phyloP scores from a whole-genome alignment of 345 rosid species.

The Populus pruinosa region DNA sequence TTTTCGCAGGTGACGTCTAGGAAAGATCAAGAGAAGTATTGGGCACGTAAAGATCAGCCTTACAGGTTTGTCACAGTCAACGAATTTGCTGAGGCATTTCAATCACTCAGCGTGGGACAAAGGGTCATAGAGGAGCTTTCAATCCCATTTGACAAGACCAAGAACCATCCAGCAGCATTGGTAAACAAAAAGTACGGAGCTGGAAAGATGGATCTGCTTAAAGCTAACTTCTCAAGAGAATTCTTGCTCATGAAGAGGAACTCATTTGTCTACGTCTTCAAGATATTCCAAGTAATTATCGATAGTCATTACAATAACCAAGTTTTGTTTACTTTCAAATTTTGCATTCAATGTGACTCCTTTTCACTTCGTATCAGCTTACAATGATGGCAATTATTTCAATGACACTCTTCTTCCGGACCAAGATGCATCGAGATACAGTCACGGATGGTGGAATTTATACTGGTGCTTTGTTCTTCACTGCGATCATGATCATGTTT shows the following conservation, averaged over 20 bases:
- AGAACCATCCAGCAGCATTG: constrained; percentile 60
- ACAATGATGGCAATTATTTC: constrained; percentile 27
- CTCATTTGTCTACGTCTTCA: constrained; percentile 47
- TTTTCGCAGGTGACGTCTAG: constrained; percentile 59
- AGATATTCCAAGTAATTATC: constrained; percentile 49
- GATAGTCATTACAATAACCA: neutral
- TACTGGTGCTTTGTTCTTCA: constrained; percentile 63
- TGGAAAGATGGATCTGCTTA: constrained; percentile 46
- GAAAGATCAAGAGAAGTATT: constrained; percentile 70
- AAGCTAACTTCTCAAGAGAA: constrained; percentile 53
- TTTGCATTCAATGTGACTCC: neutral
- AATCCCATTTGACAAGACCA: constrained; percentile 42
- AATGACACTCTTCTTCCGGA: constrained; percentile 33
- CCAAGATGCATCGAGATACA: constrained; percentile 31
- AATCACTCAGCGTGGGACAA: constrained; percentile 35
- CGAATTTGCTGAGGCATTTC: constrained; percentile 57
- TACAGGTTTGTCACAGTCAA: constrained; percentile 46
- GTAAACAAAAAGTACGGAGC: constrained; percentile 46
- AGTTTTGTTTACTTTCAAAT: neutral
- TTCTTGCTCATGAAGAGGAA: constrained; percentile 61
- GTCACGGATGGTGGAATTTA: constrained; percentile 47
- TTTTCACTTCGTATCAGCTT: constrained; percentile 16
- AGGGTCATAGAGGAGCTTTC: constrained; percentile 39
- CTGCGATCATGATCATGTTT: constrained; percentile 48
- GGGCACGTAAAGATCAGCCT: constrained; percentile 45